Evolutionary conservation across 129 eudicot species (phyloP), one percentile per base, ranked within the genome.

Genomic region (Arctium lappa): DNA sequence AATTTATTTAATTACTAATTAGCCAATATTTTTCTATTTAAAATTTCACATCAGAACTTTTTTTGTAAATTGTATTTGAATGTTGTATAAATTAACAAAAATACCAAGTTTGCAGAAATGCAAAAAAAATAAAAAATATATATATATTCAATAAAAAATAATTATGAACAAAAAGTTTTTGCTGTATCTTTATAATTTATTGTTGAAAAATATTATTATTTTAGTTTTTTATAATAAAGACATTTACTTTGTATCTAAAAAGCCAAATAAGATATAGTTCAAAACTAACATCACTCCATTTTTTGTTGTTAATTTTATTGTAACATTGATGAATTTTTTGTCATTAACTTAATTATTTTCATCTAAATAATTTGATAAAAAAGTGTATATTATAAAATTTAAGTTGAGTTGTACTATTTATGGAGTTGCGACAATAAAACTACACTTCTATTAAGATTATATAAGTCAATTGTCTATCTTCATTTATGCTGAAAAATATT

Each of bases 21-120:
- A 82, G 4, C 53, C 18, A 42, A 46, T 82, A 82, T 82, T 75
- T 81, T 29, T 70, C 9, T 46, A 53, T 37, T 33, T 82, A 75
- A 66, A 82, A 73, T 38, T 75, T 27, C 48, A 63, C 50, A 70
- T 71, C 46, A 80, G 6, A 44, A 33, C 38, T 13, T 70, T 18
- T 22, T 50, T 31, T 48, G 10, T 15, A 33, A 34, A 12, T 65
- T 12, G 7, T 62, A 7, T 65, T 38, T 29, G 36, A 38, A 36
- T 37, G 6, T 12, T 42, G 36, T 71, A 16, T 34, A 15, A 32
- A 80, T 78, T 62, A 18, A 18, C 74, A 75, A 75, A 22, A 50
- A 12, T 50, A 50, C 18, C 63, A 3, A 12, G 18, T 50, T 50
- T 50, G 63, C 18, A 50, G 11, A 42, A 8, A 42, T 42, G 50